These are phyloP conservation scores for Penicillium sp. DNA, from an alignment of 2,329 filamentous ascomycete genomes.

Conservation along the genomic window DNA sequence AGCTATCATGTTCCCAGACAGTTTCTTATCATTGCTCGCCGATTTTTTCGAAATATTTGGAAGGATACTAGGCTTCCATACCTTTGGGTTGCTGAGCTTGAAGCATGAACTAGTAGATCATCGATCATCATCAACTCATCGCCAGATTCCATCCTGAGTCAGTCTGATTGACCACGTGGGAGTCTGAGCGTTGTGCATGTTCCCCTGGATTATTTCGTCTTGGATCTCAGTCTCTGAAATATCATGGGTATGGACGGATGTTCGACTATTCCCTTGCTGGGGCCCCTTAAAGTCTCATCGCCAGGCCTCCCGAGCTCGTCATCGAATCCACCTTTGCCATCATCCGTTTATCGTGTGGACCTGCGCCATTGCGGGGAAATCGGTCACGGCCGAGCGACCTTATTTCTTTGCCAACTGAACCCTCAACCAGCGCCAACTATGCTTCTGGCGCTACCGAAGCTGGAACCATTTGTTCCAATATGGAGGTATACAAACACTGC, in stretches of 20 bases:
- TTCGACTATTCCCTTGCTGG: background rate
- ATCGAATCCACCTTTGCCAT: slow-evolving; percentile 22
- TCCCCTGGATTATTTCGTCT: background rate
- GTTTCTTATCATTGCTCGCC: too few species aligned
- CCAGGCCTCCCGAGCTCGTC: slow-evolving; percentile 19
- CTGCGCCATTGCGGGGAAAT: slow-evolving; percentile 31
- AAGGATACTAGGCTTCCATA: too few species aligned
- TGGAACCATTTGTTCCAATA: slow-evolving; percentile 23
- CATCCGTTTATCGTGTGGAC: slow-evolving; percentile 20
- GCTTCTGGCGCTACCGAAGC: slow-evolving; percentile 16
- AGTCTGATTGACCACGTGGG: slow-evolving; percentile 3
- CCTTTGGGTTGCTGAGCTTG: background rate
- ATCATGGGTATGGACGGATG: background rate
- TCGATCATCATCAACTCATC: background rate
- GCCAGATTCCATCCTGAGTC: background rate
- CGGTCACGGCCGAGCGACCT: slow-evolving; percentile 13
- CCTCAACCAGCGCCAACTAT: slow-evolving; percentile 16
- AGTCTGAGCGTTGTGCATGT: slow-evolving; percentile 15
- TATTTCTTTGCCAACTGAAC: slow-evolving; percentile 3
- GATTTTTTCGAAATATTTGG: too few species aligned
- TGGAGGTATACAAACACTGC: slow-evolving; percentile 29
- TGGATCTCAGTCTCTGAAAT: background rate
- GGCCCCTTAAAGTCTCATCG: background rate
- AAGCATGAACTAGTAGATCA: background rate
- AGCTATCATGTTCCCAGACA: too few species aligned